A percentile compares a stretch with the other conserved stretches of the same genome.
These are phyloP conservation scores for Aspergillus ruber DNA, from an alignment of 2,329 filamentous ascomycete genomes.

Conservation along the genomic window DNA sequence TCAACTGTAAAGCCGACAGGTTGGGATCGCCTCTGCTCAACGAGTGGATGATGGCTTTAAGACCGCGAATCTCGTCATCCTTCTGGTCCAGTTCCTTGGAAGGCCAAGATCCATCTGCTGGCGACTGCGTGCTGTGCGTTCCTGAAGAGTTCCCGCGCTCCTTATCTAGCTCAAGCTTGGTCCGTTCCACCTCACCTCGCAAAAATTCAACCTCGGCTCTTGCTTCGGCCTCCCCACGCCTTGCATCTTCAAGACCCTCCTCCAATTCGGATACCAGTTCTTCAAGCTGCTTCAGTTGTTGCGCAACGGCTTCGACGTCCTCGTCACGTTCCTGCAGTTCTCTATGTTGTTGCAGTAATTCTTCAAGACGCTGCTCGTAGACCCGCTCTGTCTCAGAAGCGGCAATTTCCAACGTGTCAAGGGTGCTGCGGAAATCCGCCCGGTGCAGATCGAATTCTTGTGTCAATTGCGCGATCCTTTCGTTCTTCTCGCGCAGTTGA, in stretches of 20 bases:
- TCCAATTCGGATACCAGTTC: conserved; percentile 95
- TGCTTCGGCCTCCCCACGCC: conserved; percentile 89
- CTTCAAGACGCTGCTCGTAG: conserved; percentile 61
- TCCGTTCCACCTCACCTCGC: conserved; percentile 87
- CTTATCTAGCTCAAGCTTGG: conserved; percentile 75
- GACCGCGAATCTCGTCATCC: conserved; percentile 91
- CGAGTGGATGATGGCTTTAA: conserved; percentile 97
- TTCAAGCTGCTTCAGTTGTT: conserved; percentile 88
- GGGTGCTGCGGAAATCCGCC: conserved; percentile 92
- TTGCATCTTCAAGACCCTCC: conserved; percentile 89
- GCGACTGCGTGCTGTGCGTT: conserved; percentile 48
- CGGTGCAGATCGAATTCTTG: conserved; percentile 91
- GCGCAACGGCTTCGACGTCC: conserved; percentile 85
- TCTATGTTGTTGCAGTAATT: conserved; percentile 70
- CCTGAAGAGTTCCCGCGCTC: conserved; percentile 77
- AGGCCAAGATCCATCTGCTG: conserved; percentile 36
- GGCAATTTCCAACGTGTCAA: conserved; percentile 92
- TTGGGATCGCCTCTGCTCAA: conserved; percentile 60
- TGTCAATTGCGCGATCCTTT: conserved; percentile 88
- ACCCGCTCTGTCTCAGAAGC: conserved; percentile 91
- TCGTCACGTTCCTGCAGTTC: conserved; percentile 76
- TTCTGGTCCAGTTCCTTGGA: conserved; percentile 83
- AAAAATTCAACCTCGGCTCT: conserved; percentile 94
- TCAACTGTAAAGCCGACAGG: conserved; percentile 20
- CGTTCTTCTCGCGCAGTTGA: conserved; percentile 89